Conservation (phyloP, 192 early-diverging fungal genomes). For the Pecoramyces ruminantium region DNA sequence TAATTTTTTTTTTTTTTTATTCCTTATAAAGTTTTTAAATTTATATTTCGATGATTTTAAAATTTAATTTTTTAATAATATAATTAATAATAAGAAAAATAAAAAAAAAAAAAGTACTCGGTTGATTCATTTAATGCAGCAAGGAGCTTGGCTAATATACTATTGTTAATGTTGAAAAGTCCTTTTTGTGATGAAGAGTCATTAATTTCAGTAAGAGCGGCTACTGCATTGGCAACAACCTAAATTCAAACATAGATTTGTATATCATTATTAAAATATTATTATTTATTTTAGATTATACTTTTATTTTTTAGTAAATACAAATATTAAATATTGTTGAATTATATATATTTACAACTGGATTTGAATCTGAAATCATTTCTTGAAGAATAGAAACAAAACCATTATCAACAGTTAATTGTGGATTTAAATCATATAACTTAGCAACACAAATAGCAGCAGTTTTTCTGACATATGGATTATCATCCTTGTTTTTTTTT, state of each 20-base stretch:
- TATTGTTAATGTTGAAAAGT: slow-evolving; percentile 53
- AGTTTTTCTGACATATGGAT: slow-evolving; percentile 95
- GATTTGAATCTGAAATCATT: slow-evolving; percentile 73
- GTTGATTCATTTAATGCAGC: slow-evolving; percentile 89
- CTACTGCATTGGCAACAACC: slow-evolving; percentile 94
- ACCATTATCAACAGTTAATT: slow-evolving; percentile 65
- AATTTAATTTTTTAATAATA: too few relatives aligned
- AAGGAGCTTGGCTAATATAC: slow-evolving; percentile 47
- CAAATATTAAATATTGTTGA: not conserved
- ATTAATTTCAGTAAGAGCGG: slow-evolving; percentile 84
- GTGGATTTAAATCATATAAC: slow-evolving; percentile 73
- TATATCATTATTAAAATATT: not conserved
- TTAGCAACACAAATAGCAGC: slow-evolving; percentile 89
- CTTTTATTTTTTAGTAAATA: not conserved
- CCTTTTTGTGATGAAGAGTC: slow-evolving; percentile 72
- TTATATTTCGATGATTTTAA: too few relatives aligned
- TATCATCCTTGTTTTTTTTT: slow-evolving; percentile 34
- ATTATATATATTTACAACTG: slow-evolving; percentile 35
- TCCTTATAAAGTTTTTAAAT: too few relatives aligned
- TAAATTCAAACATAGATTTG: slow-evolving; percentile 8
- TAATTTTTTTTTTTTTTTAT: too few relatives aligned
- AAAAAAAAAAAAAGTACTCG: slow-evolving; percentile 38
- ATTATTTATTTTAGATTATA: not conserved
- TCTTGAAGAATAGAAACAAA: slow-evolving; percentile 74
- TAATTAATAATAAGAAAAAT: not conserved